These are phyloP conservation scores for Fusarium sp. DNA, from an alignment of 2,329 filamentous ascomycete genomes.

Conservation along the genomic window DNA sequence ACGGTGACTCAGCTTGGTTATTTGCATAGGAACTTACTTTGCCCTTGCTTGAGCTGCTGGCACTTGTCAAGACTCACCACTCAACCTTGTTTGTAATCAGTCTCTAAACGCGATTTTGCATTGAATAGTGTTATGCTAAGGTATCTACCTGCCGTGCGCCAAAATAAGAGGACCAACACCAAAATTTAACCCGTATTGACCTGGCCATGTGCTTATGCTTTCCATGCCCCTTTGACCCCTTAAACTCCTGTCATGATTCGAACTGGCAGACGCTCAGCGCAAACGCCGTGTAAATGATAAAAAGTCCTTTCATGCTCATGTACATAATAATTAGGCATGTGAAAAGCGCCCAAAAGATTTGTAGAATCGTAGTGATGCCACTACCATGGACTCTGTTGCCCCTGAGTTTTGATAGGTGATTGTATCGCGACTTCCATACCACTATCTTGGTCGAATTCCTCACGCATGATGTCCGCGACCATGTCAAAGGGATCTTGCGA, in stretches of 20 bases:
- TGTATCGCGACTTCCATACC: background rate
- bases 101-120: background rate
- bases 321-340: background rate
- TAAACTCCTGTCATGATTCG: constrained; percentile 24
- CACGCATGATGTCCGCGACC: constrained; percentile 50
- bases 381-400: constrained; percentile 46
- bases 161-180: constrained; percentile 12
- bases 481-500: constrained; percentile 51
- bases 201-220: constrained; percentile 16
- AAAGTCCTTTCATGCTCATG: background rate
- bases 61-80: background rate
- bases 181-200: background rate
- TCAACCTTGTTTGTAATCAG: background rate
- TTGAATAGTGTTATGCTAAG: constrained; percentile 22
- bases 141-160: constrained; percentile 36
- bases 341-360: background rate
- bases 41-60: background rate
- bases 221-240: constrained; percentile 17
- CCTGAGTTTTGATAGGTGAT: constrained; percentile 29
- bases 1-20: background rate
- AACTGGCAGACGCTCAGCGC: constrained; percentile 3
- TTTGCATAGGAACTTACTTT: background rate
- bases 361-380: background rate
- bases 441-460: background rate
- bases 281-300: constrained; percentile 1